Percentiles rank a stretch among this genome's conserved stretches.
These are phyloP conservation scores for Lathyrus sativus DNA, from an alignment of 306 rosid species.

Conservation along the genomic window DNA sequence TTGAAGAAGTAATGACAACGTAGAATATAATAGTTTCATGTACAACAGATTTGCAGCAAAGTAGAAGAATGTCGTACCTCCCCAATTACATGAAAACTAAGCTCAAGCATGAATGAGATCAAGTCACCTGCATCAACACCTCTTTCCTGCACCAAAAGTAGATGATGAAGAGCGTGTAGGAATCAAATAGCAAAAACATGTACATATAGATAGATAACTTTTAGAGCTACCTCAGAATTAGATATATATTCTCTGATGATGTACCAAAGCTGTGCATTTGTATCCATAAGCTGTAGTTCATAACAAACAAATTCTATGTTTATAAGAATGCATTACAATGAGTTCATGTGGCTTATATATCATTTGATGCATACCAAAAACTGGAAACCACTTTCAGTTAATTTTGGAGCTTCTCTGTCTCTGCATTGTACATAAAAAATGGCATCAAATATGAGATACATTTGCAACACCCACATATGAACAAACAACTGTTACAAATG, in stretches of 20 bases:
- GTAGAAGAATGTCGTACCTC: slow-evolving; percentile 57
- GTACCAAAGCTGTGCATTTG: slow-evolving; percentile 97
- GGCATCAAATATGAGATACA: slow-evolving; percentile 35
- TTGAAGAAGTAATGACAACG: slow-evolving; percentile 5
- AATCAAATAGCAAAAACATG: slow-evolving; percentile 26
- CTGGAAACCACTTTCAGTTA: slow-evolving; percentile 97
- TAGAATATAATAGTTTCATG: slow-evolving; percentile 19
- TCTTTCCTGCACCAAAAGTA: slow-evolving; percentile 66
- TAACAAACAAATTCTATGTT: slow-evolving; percentile 41
- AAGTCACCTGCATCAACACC: slow-evolving; percentile 86
- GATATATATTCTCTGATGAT: slow-evolving; percentile 94
- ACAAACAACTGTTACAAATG: slow-evolving; percentile 19
- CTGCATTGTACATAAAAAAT: slow-evolving; percentile 48
- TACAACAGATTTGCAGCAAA: slow-evolving; percentile 22
- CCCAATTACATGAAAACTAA: slow-evolving; percentile 95
- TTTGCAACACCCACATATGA: slow-evolving; percentile 13
- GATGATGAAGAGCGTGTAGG: slow-evolving; percentile 26
- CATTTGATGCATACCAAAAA: slow-evolving; percentile 79
- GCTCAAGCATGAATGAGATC: slow-evolving; percentile 90
- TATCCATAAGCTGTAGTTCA: slow-evolving; percentile 85
- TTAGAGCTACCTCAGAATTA: slow-evolving; percentile 78
- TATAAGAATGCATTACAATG: slow-evolving; percentile 40
- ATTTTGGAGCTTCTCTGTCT: slow-evolving; percentile 82
- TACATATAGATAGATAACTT: neutral
- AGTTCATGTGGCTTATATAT: slow-evolving; percentile 41